Evolutionary conservation across 2,329 filamentous ascomycete species (phyloP).

Genomic region (Aspergillus fischeri): DNA sequence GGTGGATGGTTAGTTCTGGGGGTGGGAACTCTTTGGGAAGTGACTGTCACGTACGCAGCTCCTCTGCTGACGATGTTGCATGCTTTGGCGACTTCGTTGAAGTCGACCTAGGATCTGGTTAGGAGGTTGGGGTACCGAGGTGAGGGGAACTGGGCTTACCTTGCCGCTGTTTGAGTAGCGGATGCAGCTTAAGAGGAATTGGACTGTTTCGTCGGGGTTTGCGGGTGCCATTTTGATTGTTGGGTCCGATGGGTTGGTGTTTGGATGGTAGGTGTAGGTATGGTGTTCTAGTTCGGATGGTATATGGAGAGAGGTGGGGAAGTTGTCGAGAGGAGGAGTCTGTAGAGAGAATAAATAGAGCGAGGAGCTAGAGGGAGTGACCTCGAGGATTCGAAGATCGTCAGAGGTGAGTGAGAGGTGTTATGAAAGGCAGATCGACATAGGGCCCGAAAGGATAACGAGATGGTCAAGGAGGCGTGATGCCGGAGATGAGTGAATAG

Average conservation of each 20-base stretch:
- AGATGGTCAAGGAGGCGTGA: neutral
- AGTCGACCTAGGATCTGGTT: constrained; percentile 54
- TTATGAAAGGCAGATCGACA: neutral
- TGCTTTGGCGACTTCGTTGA: constrained; percentile 60
- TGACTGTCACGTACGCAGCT: constrained; percentile 58
- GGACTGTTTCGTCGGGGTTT: constrained; percentile 56
- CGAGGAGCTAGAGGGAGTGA: neutral
- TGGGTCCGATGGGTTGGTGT: neutral
- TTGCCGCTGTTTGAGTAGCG: constrained; percentile 57
- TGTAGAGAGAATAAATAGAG: neutral
- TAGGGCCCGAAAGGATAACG: neutral
- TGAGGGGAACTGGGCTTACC: constrained; percentile 39
- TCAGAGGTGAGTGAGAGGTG: neutral
- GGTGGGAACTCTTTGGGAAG: neutral
- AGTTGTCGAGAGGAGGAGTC: neutral
- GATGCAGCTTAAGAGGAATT: constrained; percentile 65
- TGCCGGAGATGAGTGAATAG: neutral
- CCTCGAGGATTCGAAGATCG: neutral
- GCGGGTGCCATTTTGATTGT: constrained; percentile 44
- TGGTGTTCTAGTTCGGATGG: neutral
- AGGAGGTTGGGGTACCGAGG: neutral
- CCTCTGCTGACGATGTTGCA: constrained; percentile 61
- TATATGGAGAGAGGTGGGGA: neutral
- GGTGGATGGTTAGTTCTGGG: neutral
- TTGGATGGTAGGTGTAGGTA: neutral